A percentile compares a stretch with the other conserved stretches of the same genome.
Conservation (phyloP, 176 grass and related monocot species). For the Ensete glaucum region DNA sequence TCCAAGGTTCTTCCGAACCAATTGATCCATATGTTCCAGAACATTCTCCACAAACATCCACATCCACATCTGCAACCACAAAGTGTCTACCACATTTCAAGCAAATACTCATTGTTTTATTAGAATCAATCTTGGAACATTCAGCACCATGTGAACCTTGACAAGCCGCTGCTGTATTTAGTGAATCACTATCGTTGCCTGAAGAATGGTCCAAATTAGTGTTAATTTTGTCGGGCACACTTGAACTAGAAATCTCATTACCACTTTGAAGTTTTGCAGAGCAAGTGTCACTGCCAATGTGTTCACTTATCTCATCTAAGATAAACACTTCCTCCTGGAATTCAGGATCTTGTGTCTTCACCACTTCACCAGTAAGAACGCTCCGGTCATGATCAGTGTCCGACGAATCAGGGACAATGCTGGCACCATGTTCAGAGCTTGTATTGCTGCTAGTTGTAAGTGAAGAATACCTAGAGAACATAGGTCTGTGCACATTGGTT, state of each 20-base stretch:
- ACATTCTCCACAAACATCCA: constrained; percentile 44
- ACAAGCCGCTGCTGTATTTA: constrained; percentile 10
- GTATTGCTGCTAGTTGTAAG: constrained; percentile 56
- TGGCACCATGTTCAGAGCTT: constrained; percentile 40
- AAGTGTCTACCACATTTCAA: constrained; percentile 41
- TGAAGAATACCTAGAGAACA: constrained; percentile 56
- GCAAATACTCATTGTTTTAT: constrained; percentile 34
- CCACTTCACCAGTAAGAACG: constrained; percentile 40
- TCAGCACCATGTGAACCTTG: constrained; percentile 17
- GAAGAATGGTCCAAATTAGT: constrained; percentile 22
- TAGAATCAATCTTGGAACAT: constrained; percentile 16
- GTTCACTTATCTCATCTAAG: constrained; percentile 54
- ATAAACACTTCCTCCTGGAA: constrained; percentile 61
- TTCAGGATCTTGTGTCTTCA: constrained; percentile 25
- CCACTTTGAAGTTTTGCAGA: constrained; percentile 5
- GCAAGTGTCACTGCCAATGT: constrained; percentile 12
- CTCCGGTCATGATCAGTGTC: constrained; percentile 31
- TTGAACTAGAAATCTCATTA: constrained; percentile 15
- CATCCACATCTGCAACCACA: constrained; percentile 23
- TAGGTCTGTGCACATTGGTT: constrained; percentile 36
- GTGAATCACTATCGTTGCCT: constrained; percentile 24
- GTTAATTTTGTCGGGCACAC: constrained; percentile 5
- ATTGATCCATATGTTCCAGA: constrained; percentile 20
- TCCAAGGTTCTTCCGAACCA: neutral
- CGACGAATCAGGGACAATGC: constrained; percentile 35